Percentiles rank a stretch among this genome's conserved stretches.
phyloP scores from a whole-genome alignment of 345 rosid species.

The Heritiera fomes region DNA sequence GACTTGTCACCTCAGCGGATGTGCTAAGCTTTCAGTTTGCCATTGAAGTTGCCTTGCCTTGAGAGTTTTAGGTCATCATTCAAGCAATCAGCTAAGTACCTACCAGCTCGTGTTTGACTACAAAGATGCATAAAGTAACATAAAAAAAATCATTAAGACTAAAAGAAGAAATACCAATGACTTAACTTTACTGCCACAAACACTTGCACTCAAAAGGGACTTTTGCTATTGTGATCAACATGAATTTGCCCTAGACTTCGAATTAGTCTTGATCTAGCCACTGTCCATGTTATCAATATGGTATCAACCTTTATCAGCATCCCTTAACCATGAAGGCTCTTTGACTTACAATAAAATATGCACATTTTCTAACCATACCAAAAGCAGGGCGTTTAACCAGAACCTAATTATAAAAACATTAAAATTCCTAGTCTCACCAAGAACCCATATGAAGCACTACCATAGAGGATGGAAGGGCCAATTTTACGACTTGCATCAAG shows the following conservation, averaged over 20 bases:
- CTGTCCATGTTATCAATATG: not conserved
- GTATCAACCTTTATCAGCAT: not conserved
- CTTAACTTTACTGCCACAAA: not conserved
- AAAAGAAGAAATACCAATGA: not conserved
- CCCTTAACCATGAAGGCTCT: not conserved
- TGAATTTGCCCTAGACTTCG: not conserved
- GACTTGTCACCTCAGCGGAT: not conserved
- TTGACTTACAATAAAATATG: not conserved
- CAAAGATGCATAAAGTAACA: not conserved
- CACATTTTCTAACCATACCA: not conserved
- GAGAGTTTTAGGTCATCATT: not conserved
- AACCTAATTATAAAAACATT: not conserved
- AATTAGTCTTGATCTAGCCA: not conserved
- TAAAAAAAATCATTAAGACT: not conserved
- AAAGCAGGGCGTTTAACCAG: not conserved
- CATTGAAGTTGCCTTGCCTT: not conserved
- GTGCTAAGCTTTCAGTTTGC: not conserved
- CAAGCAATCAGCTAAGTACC: not conserved
- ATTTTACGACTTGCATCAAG: not conserved
- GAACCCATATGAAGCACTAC: not conserved
- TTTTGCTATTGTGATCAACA: not conserved
- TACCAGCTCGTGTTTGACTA: not conserved
- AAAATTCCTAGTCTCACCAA: not conserved
- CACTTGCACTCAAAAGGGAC: not conserved
- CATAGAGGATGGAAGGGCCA: not conserved